Evolutionary conservation across 2,329 filamentous ascomycete genomes (phyloP), one percentile per base, ranked within the genome.

Genomic region (Claviceps sp.): DNA sequence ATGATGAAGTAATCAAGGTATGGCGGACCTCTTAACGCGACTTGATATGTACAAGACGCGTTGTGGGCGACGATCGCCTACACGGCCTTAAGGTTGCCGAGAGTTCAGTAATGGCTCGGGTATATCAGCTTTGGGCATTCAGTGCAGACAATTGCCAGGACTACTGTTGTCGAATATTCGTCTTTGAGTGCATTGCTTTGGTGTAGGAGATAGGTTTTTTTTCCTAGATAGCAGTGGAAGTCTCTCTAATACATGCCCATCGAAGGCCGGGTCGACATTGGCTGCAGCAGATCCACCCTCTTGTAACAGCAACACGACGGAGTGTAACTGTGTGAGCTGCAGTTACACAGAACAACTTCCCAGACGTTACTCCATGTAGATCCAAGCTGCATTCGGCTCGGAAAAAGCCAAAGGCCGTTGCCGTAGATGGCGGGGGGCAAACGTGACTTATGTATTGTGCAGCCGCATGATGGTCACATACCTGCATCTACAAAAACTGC

Each of bases 11-110:
- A 54, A 56, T 57, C 56, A 58, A 44, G 52, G 52, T 49, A 24
- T 37, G 45, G 55, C 49, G 58, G 64, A 66, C 68, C 72, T 73
- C 71, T 74, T 68, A 70, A 78, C 76, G 75, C 75, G 76, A 77
- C 73, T 71, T 56, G 57, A 24, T 59, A 56, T 60, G 57, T 52
- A 56, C 51, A 60, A 67, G 72, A 78, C 75, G 75, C 76, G 73
- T 71, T 64, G 16, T 42, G 40, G 38, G 18, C 45, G 48, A 52
- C 52, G 52, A 48, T 50, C 49, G 48, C 50, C 37, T 48, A 41
- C 42, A 38, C 47, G 40, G 51, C 37, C 49, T 13, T 18, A 16
- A 22, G 20, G 8, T 40, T 48, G 16, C 22, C 37, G 34, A 37
- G n/a, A 40, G 37, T 37, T 13, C 22, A 9, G 7, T 26, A 6